Evolutionary conservation across 1,284 basidiomycete genomes (phyloP), one percentile per base, ranked within the genome.

Genomic region (Bondarzewia mesenterica): DNA sequence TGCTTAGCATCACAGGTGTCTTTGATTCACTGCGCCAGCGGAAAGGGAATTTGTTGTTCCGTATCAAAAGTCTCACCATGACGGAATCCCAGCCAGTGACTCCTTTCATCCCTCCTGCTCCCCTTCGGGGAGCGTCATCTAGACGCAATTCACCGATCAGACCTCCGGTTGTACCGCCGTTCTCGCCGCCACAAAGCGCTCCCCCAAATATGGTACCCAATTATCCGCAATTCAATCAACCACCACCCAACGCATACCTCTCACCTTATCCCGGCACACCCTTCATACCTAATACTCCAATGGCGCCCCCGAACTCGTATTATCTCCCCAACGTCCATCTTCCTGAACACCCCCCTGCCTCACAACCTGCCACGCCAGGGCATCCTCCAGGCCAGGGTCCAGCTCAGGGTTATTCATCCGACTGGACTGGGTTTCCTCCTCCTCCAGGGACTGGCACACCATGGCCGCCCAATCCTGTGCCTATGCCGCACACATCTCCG

Each of bases 301-400:
- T 54, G 36, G 53, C 45, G 18, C 32, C 41, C 12, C 63, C 62
- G 15, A 58, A 59, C 6, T 65, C 64, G 40, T 67, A 66, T 56
- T 60, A 58, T 50, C 57, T 64, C 46, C 64, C 63, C 7, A 61
- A 59, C 0, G 52, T 60, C 8, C 53, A 51, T n/a, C 45, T 57
- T 2, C 55, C 55, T 1, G 52, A 53, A 15, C 26, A 23, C 32
- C 38, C 10, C 18, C 25, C n/a, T n/a, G n/a, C n/a, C n/a, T n/a
- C n/a, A n/a, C n/a, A n/a, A 10, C 3, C 44, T 6, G 5, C 47
- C 46, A 10, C 51, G 35, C 7, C 22, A 21, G 46, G 42, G n/a
- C 18, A 37, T 25, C 26, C 43, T n/a, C 48, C 35, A 5, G 29
- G 23, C 6, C 54, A 38, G 15, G 35, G 38, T 15, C 40, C 44